Conservation (phyloP, 192 early-diverging fungal genomes). For the Helicostylum pulchrum region DNA sequence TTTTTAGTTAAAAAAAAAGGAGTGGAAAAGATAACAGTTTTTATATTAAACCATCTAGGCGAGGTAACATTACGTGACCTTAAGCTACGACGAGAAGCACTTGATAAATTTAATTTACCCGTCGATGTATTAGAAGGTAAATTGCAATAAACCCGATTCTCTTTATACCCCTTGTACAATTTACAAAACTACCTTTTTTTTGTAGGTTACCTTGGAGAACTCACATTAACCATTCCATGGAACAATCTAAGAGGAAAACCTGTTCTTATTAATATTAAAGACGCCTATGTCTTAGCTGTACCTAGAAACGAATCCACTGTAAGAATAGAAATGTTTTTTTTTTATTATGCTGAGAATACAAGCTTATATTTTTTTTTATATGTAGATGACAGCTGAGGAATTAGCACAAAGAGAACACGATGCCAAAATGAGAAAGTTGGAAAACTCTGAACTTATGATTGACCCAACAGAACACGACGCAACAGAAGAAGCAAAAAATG, state of each 20-base stretch:
- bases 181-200: neutral
- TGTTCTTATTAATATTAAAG: constrained; percentile 82
- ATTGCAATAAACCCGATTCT: neutral
- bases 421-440: constrained; percentile 80
- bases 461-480: constrained; percentile 26
- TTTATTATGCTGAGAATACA: neutral
- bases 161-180: constrained; percentile 10
- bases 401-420: constrained; percentile 74
- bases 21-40: neutral
- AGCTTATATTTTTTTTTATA: neutral
- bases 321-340: constrained; percentile 30
- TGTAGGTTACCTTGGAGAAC: constrained; percentile 86
- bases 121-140: constrained; percentile 85
- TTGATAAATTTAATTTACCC: constrained; percentile 92
- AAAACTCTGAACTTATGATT: constrained; percentile 63
- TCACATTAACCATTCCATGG: constrained; percentile 96
- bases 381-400: constrained; percentile 74
- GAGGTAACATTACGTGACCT: constrained; percentile 95
- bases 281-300: constrained; percentile 84
- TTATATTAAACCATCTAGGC: constrained; percentile 50
- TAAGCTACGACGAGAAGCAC: constrained; percentile 79
- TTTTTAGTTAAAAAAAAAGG: neutral
- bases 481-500: constrained; percentile 52
- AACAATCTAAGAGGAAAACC: constrained; percentile 93
- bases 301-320: constrained; percentile 64